These are phyloP conservation scores for Mesotaenium endlicherianum DNA, from an alignment of 139 green algal genomes.

Conservation along the genomic window DNA sequence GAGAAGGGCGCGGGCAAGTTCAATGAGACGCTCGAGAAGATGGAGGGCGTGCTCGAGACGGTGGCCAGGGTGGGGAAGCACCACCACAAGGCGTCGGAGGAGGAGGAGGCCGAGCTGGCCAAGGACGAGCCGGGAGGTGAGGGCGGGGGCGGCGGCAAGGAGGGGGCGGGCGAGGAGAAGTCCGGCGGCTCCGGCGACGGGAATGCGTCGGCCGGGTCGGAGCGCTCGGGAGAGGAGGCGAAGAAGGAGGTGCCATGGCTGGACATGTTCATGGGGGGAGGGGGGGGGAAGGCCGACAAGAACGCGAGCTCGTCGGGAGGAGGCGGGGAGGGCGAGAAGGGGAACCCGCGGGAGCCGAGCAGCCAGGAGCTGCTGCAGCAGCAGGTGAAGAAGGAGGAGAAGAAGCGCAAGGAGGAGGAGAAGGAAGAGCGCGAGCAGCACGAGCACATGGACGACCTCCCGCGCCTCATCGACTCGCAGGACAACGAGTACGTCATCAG, in stretches of 20 bases:
- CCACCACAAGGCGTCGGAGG: neutral
- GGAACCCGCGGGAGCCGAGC: neutral
- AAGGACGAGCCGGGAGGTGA: neutral
- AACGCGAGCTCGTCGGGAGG: too few species aligned
- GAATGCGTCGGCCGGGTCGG: too few species aligned
- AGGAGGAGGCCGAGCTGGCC: constrained; percentile 35
- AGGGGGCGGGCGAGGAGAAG: constrained; percentile 25
- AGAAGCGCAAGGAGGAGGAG: constrained; percentile 8
- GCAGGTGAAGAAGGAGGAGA: neutral
- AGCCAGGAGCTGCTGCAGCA: neutral
- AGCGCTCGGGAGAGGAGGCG: neutral
- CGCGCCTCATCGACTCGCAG: constrained; percentile 89
- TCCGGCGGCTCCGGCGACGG: neutral
- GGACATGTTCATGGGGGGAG: neutral
- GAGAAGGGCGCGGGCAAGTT: constrained; percentile 38
- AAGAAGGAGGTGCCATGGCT: constrained; percentile 11
- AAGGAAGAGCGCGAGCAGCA: neutral
- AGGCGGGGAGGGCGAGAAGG: neutral
- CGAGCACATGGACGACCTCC: constrained; percentile 66
- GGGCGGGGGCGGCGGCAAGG: neutral
- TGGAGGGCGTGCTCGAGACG: constrained; percentile 37
- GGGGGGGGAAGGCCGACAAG: neutral
- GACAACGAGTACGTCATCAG: constrained; percentile 99
- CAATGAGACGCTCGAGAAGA: constrained; percentile 47
- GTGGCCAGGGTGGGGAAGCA: constrained; percentile 47